These are phyloP conservation scores for Akanthomyces uredinophilus DNA, from an alignment of 2,329 filamentous ascomycete genomes.

Conservation along the genomic window DNA sequence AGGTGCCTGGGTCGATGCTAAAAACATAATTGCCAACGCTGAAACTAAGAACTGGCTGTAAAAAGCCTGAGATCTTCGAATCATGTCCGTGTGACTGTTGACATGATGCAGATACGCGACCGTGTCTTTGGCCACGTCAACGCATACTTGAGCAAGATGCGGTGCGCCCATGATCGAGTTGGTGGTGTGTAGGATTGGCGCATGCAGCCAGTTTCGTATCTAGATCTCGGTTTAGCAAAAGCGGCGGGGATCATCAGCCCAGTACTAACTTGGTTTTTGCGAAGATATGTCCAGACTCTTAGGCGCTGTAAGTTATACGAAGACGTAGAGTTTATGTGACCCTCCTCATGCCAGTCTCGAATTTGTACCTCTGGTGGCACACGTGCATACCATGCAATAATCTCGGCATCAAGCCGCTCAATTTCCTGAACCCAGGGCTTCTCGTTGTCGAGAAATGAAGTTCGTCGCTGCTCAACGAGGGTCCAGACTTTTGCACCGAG, in stretches of 20 bases:
- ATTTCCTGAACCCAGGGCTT: constrained; percentile 51
- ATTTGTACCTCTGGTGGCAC: constrained; percentile 58
- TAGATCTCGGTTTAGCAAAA: constrained; percentile 18
- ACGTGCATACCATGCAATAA: constrained; percentile 79
- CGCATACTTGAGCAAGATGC: constrained; percentile 65
- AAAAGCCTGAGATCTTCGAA: constrained; percentile 66
- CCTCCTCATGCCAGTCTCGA: constrained; percentile 54
- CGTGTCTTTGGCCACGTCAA: constrained; percentile 71
- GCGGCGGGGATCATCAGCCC: background rate
- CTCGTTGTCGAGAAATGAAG: background rate
- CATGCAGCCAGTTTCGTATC: constrained; percentile 83
- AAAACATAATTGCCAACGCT: constrained; percentile 68
- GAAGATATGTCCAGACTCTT: constrained; percentile 77
- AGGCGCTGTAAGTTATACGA: constrained; percentile 67
- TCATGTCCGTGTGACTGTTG: constrained; percentile 67
- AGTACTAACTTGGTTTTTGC: constrained; percentile 66
- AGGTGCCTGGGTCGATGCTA: constrained; percentile 71
- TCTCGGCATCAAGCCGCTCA: constrained; percentile 73
- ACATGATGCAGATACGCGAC: constrained; percentile 66
- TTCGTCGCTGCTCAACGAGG: constrained; percentile 56
- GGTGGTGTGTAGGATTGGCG: constrained; percentile 78
- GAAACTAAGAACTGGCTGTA: constrained; percentile 78
- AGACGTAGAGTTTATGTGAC: constrained; percentile 48
- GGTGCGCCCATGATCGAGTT: constrained; percentile 76
- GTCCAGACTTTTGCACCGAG: constrained; percentile 85